Evolutionary conservation across 306 rosid genomes (phyloP).

Genomic region (Neltuma alba): DNA sequence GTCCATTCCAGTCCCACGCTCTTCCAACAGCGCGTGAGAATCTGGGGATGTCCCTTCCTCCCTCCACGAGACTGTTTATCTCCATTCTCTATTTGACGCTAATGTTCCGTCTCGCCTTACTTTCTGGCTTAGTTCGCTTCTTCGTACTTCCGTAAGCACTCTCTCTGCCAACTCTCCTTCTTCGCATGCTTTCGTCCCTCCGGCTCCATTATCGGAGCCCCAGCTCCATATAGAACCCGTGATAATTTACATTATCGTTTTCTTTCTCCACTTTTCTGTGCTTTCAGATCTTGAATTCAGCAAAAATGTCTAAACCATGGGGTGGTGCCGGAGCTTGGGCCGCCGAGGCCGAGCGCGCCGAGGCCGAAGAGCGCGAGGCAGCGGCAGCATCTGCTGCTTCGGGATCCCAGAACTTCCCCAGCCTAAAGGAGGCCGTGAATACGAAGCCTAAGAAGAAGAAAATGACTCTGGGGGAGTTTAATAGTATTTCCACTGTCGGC

Average conservation of each 20-base stretch:
- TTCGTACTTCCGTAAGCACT: background rate
- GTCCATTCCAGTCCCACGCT: background rate
- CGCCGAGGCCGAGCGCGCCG: conserved; percentile 90
- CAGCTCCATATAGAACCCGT: conserved; percentile 30
- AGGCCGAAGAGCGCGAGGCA: conserved; percentile 78
- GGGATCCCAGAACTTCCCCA: conserved; percentile 67
- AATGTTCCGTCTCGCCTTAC: background rate
- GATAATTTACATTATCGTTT: background rate
- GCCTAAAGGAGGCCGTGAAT: conserved; percentile 74
- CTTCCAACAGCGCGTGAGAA: background rate
- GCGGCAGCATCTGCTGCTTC: conserved; percentile 42
- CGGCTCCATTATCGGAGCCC: conserved; percentile 87
- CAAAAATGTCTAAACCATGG: conserved; percentile 87
- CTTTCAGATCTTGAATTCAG: conserved; percentile 50
- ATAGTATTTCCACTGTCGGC: conserved; percentile 2
- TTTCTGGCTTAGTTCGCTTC: background rate
- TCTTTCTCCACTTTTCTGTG: background rate
- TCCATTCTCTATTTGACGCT: background rate
- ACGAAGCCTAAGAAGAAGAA: conserved; percentile 82
- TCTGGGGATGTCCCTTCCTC: background rate
- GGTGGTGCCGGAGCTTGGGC: conserved; percentile 93
- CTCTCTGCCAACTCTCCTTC: conserved; percentile 5
- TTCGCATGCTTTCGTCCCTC: conserved; percentile 69
- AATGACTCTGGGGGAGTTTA: conserved; percentile 51
- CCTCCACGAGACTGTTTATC: background rate